Conservation (phyloP, 805 yeast species). For the Wickerhamiella azymoides region DNA sequence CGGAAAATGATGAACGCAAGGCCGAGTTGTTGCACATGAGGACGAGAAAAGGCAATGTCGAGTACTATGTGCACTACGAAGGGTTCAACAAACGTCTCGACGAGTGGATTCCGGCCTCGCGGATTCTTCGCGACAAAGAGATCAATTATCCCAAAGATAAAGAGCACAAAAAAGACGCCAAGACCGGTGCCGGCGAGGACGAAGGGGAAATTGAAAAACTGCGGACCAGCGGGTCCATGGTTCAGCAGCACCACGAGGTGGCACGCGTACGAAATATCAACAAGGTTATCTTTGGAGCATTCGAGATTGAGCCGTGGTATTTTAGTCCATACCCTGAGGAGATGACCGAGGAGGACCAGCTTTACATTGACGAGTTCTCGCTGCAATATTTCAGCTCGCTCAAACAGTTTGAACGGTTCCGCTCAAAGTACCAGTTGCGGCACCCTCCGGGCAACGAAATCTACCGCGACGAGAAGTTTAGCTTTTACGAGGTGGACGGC, state of each 20-base stretch:
- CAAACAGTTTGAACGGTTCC: slow-evolving; percentile 84
- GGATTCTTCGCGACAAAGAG: slow-evolving; percentile 59
- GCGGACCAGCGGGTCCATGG: slow-evolving; percentile 95
- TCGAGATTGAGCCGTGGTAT: slow-evolving; percentile 96
- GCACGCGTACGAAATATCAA: slow-evolving; percentile 79
- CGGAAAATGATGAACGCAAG: slow-evolving; percentile 56
- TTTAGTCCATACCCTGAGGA: slow-evolving; percentile 95
- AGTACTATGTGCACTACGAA: slow-evolving; percentile 84
- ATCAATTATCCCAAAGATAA: slow-evolving; percentile 47
- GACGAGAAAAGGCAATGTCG: slow-evolving; percentile 57
- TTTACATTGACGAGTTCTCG: slow-evolving; percentile 86
- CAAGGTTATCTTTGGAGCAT: slow-evolving; percentile 71
- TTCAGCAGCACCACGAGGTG: slow-evolving; percentile 73
- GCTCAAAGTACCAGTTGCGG: slow-evolving; percentile 72
- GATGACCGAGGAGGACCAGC: slow-evolving; percentile 77
- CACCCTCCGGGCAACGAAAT: slow-evolving; percentile 99
- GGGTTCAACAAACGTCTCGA: slow-evolving; percentile 93
- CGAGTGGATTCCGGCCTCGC: slow-evolving; percentile 72
- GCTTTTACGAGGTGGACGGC: slow-evolving; percentile 96
- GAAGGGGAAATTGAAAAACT: slow-evolving; percentile 83
- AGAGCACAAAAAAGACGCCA: slow-evolving; percentile 22
- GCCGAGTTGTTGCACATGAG: slow-evolving; percentile 80
- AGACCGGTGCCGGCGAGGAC: slow-evolving; percentile 45
- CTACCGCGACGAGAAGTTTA: slow-evolving; percentile 80
- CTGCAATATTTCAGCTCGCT: slow-evolving; percentile 75